These are phyloP conservation scores for Colletotrichum sp. DNA, from an alignment of 2,329 filamentous ascomycete species.

Conservation along the genomic window DNA sequence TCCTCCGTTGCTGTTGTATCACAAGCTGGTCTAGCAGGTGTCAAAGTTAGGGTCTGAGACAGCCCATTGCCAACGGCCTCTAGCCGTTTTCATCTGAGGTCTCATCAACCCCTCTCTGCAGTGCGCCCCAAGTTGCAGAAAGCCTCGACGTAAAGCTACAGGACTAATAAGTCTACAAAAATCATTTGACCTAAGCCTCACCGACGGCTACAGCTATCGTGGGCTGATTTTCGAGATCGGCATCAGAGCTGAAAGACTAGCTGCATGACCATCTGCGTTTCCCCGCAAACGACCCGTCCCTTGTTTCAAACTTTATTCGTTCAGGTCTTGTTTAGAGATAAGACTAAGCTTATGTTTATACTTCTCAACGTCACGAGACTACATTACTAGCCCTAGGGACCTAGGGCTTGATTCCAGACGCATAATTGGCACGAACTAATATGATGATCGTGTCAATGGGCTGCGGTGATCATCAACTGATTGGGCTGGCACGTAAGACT, in stretches of 20 bases:
- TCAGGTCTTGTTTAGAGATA: neutral
- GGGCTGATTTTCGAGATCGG: neutral
- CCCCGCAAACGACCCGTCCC: neutral
- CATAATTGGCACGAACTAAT: neutral
- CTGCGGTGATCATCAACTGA: neutral
- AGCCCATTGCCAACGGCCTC: neutral
- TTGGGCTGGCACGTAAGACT: neutral
- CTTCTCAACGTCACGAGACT: neutral
- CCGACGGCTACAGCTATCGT: neutral
- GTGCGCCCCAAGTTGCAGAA: neutral
- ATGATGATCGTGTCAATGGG: neutral
- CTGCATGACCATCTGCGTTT: neutral
- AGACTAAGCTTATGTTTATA: neutral
- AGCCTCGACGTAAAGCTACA: neutral
- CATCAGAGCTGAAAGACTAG: neutral
- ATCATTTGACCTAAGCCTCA: neutral
- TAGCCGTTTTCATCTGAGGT: neutral
- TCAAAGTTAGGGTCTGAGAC: neutral
- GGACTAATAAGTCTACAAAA: neutral
- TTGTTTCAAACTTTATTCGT: neutral
- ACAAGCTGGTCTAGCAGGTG: neutral
- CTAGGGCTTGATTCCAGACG: neutral
- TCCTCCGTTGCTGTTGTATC: neutral
- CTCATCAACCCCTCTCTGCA: neutral
- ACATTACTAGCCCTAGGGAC: neutral